A percentile compares a stretch with the other conserved stretches of the same genome.
These are phyloP conservation scores for Cordyceps farinosa DNA, from an alignment of 2,329 filamentous ascomycete genomes.

Conservation along the genomic window DNA sequence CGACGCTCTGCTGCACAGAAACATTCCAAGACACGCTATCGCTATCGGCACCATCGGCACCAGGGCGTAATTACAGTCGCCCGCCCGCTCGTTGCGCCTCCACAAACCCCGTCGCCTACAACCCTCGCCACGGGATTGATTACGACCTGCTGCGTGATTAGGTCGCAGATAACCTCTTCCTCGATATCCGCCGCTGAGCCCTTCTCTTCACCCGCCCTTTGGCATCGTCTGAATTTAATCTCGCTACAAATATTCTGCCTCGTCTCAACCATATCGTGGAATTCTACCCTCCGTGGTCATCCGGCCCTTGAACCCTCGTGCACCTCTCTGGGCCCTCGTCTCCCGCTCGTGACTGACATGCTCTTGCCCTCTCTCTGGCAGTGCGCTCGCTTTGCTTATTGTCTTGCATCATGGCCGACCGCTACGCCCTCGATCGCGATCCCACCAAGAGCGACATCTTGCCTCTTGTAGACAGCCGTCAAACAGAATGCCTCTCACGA, in stretches of 20 bases:
- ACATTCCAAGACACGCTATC: constrained; percentile 1
- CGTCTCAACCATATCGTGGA: neutral
- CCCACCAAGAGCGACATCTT: neutral
- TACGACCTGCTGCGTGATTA: neutral
- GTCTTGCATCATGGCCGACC: constrained; percentile 7
- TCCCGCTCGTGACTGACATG: constrained; percentile 13
- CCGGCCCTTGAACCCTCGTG: neutral
- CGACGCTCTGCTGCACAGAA: neutral
- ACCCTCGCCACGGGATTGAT: neutral
- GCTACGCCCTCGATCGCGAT: neutral
- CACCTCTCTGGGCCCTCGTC: neutral
- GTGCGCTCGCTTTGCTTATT: neutral
- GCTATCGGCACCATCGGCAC: neutral
- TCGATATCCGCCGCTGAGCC: too few species aligned
- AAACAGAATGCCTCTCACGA: neutral
- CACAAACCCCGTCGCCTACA: neutral
- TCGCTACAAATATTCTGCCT: neutral
- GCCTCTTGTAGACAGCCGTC: neutral
- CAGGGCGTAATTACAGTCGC: neutral
- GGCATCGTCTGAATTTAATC: neutral
- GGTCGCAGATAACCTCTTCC: neutral
- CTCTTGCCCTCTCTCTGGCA: neutral
- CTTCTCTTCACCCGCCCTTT: neutral
- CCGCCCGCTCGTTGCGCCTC: neutral
- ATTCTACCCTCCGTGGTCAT: neutral